These are phyloP conservation scores for Arabidopsis hybrid DNA, from an alignment of 441 rosid species.

Conservation along the genomic window DNA sequence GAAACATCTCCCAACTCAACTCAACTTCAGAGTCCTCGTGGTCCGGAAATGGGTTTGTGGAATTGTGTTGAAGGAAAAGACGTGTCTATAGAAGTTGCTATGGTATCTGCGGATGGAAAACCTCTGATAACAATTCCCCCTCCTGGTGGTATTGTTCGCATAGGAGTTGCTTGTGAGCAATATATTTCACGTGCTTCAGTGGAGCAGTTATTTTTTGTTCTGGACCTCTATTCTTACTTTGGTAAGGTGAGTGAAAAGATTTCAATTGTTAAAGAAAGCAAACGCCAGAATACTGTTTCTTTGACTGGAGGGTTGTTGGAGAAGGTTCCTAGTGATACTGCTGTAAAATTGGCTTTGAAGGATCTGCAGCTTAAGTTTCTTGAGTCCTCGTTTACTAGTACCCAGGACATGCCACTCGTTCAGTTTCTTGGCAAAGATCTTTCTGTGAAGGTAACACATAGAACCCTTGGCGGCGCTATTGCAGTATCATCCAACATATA, in stretches of 20 bases:
- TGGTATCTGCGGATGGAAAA: slow-evolving; percentile 90
- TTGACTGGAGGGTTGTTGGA: slow-evolving; percentile 72
- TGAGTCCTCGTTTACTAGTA: slow-evolving; percentile 66
- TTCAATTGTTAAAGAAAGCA: slow-evolving; percentile 67
- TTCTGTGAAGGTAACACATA: slow-evolving; percentile 80
- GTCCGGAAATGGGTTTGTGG: slow-evolving; percentile 65
- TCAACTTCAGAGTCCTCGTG: slow-evolving; percentile 47
- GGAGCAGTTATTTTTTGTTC: slow-evolving; percentile 93
- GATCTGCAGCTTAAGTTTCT: slow-evolving; percentile 85
- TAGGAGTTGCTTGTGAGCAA: slow-evolving; percentile 88
- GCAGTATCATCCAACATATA: slow-evolving; percentile 80
- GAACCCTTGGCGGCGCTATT: slow-evolving; percentile 97
- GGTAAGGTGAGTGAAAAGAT: slow-evolving; percentile 85
- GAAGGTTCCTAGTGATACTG: slow-evolving; percentile 96
- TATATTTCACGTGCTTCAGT: slow-evolving; percentile 92
- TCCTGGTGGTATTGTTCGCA: slow-evolving; percentile 91
- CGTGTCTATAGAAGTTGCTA: slow-evolving; percentile 77
- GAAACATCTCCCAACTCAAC: slow-evolving; percentile 63
- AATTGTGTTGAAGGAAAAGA: slow-evolving; percentile 85
- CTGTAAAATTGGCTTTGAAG: slow-evolving; percentile 74
- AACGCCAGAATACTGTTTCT: slow-evolving; percentile 53
- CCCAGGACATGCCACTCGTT: slow-evolving; percentile 84
- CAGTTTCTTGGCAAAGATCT: slow-evolving; percentile 87
- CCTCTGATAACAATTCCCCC: slow-evolving; percentile 90
- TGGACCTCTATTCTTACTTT: slow-evolving; percentile 84